Evolutionary conservation across 2,329 filamentous ascomycete genomes (phyloP).

Genomic region (Cytospora piceae): DNA sequence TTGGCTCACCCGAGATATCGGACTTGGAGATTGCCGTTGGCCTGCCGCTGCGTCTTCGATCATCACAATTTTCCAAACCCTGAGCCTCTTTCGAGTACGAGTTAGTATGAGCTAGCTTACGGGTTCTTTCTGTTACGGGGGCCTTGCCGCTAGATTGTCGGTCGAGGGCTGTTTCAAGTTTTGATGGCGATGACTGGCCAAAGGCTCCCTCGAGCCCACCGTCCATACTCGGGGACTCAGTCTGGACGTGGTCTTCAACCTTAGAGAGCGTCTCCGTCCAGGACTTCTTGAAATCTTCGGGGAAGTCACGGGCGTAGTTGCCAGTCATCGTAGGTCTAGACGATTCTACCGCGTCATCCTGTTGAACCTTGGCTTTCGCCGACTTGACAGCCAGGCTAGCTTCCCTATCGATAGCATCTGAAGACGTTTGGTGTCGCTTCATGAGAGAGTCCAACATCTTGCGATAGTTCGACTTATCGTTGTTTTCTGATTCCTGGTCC

Average conservation of each 20-base stretch:
- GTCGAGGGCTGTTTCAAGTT: constrained; percentile 36
- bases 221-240: constrained; percentile 23
- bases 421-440: constrained; percentile 36
- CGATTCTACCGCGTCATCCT: background rate
- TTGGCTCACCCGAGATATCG: constrained; percentile 26
- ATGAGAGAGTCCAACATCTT: constrained; percentile 39
- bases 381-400: constrained; percentile 34
- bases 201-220: constrained; percentile 26
- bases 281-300: constrained; percentile 52
- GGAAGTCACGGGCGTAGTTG: constrained; percentile 55
- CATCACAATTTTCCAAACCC: constrained; percentile 53
- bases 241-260: background rate
- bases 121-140: constrained; percentile 34
- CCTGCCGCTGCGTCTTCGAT: constrained; percentile 46
- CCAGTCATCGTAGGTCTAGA: constrained; percentile 44
- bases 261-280: constrained; percentile 41
- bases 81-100: constrained; percentile 50
- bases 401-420: constrained; percentile 38
- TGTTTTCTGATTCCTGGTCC: constrained; percentile 2
- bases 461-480: constrained; percentile 32
- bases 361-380: constrained; percentile 27
- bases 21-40: constrained; percentile 34
- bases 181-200: constrained; percentile 12
- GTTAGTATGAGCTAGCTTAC: constrained; percentile 38
- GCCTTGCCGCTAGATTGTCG: constrained; percentile 27